Evolutionary conservation across 2,329 filamentous ascomycete genomes (phyloP).

Genomic region (Sordariomycetes sp.): DNA sequence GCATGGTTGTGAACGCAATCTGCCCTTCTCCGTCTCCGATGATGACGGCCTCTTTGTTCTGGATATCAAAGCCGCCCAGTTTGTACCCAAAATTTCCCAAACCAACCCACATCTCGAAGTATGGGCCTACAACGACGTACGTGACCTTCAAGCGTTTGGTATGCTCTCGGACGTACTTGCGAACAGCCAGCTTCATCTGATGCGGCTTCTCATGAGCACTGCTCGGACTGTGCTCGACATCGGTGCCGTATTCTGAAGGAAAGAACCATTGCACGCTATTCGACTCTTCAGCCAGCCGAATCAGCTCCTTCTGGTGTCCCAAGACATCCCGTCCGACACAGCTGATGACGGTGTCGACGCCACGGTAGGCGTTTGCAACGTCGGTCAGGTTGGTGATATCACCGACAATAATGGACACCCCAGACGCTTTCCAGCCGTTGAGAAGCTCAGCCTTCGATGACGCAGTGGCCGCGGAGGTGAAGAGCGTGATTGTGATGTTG

Average conservation of each 20-base stretch:
- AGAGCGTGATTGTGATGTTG: background rate
- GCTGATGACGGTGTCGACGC: conserved; percentile 1
- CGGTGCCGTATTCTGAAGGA: background rate
- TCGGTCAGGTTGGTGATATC: background rate
- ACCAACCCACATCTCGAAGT: conserved; percentile 52
- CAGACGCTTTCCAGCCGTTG: background rate
- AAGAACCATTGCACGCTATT: background rate
- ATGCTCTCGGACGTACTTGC: conserved; percentile 44
- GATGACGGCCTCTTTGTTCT: conserved; percentile 47
- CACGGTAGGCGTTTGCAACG: background rate
- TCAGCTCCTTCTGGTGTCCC: background rate
- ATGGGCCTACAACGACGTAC: conserved; percentile 63
- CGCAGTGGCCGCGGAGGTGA: background rate
- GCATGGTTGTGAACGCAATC: conserved; percentile 62
- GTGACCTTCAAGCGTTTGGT: conserved; percentile 48
- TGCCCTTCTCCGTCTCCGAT: conserved; percentile 52
- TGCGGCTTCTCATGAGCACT: background rate
- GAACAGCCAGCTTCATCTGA: background rate
- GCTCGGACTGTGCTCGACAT: background rate
- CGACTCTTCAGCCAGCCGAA: background rate
- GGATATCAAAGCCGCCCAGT: conserved; percentile 51
- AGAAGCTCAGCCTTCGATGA: background rate
- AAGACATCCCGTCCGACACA: background rate
- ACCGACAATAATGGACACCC: background rate
- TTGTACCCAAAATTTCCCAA: conserved; percentile 16